phyloP scores from a whole-genome alignment of 345 rosid genomes.

The rapeseed (Brassica napus) region DNA sequence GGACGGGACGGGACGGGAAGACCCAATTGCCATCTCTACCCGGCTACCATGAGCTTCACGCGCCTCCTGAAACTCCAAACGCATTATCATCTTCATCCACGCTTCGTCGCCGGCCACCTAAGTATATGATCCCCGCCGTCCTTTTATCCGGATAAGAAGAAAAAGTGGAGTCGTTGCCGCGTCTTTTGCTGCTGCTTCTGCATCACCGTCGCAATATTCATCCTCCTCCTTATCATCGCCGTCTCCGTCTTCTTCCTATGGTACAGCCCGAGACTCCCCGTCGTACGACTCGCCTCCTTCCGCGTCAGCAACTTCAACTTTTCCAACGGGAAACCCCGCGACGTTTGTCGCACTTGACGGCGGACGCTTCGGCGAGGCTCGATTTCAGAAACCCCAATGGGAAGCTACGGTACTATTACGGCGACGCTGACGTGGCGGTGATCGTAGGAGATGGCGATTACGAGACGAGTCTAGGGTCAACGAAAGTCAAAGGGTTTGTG shows the following conservation, averaged over 20 bases:
- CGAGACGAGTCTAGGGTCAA: slow-evolving; percentile 48
- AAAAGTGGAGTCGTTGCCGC: slow-evolving; percentile 48
- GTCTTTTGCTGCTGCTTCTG: slow-evolving; percentile 55
- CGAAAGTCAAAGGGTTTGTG: slow-evolving; percentile 48
- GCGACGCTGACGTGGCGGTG: slow-evolving; percentile 45
- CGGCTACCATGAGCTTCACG: slow-evolving; percentile 61
- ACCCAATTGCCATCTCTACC: too few relatives aligned
- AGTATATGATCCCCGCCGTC: slow-evolving; percentile 47
- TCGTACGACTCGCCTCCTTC: slow-evolving; percentile 64
- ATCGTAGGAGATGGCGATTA: slow-evolving; percentile 38
- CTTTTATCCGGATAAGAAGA: slow-evolving; percentile 47
- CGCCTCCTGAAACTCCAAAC: slow-evolving; percentile 24
- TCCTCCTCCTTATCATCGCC: slow-evolving; percentile 42
- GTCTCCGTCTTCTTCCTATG: slow-evolving; percentile 57
- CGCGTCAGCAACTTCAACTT: slow-evolving; percentile 45
- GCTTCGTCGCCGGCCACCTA: slow-evolving; percentile 33
- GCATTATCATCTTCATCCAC: slow-evolving; percentile 1
- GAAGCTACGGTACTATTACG: slow-evolving; percentile 49
- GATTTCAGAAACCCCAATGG: slow-evolving; percentile 67
- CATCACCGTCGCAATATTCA: slow-evolving; percentile 32
- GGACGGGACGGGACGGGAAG: too few relatives aligned
- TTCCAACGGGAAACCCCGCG: slow-evolving; percentile 46
- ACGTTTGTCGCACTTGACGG: slow-evolving; percentile 44
- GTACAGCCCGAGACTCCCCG: slow-evolving; percentile 70
- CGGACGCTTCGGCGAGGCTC: slow-evolving; percentile 46